Percentiles rank a stretch among this genome's conserved stretches.
These are phyloP conservation scores for Capronia coronata DNA, from an alignment of 2,329 filamentous ascomycete genomes.

Conservation along the genomic window DNA sequence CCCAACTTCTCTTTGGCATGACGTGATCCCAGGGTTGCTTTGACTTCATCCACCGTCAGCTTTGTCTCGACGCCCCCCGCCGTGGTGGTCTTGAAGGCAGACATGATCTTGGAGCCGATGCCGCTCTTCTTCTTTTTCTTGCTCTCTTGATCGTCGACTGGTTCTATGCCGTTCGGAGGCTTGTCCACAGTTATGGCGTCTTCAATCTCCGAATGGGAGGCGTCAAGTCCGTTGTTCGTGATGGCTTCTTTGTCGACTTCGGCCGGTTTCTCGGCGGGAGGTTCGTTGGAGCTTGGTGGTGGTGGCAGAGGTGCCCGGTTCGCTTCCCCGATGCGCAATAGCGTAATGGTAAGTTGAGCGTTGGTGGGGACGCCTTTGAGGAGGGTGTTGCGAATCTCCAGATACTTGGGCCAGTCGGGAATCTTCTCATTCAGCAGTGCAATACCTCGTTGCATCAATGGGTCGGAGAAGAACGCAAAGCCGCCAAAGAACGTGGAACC, in stretches of 20 bases:
- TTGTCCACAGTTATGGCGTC: slow-evolving; percentile 53
- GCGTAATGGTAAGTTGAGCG: slow-evolving; percentile 72
- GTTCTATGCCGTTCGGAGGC: slow-evolving; percentile 35
- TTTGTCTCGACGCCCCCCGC: slow-evolving; percentile 67
- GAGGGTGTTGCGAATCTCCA: slow-evolving; percentile 65
- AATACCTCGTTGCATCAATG: slow-evolving; percentile 57
- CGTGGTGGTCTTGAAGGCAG: slow-evolving; percentile 62
- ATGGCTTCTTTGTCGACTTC: slow-evolving; percentile 49
- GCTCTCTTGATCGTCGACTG: slow-evolving; percentile 29
- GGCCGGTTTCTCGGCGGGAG: slow-evolving; percentile 46
- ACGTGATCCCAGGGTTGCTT: slow-evolving; percentile 54
- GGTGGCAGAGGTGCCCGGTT: slow-evolving; percentile 73
- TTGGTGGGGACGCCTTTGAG: slow-evolving; percentile 81
- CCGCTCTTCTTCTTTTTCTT: slow-evolving; percentile 39
- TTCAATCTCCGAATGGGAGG: slow-evolving; percentile 59
- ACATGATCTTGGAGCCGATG: slow-evolving; percentile 52
- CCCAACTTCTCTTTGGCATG: slow-evolving; percentile 66
- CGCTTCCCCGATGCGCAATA: slow-evolving; percentile 72
- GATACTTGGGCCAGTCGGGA: slow-evolving; percentile 67
- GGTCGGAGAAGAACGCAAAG: slow-evolving; percentile 73
- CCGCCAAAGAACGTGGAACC: slow-evolving; percentile 61
- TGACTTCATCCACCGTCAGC: slow-evolving; percentile 63
- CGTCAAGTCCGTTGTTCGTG: slow-evolving; percentile 54
- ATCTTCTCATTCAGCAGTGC: slow-evolving; percentile 45
- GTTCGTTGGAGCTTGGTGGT: slow-evolving; percentile 42